Base-by-base conservation (phyloP, 768 basidiomycete genomes). In the Pisolithus albus region DNA sequence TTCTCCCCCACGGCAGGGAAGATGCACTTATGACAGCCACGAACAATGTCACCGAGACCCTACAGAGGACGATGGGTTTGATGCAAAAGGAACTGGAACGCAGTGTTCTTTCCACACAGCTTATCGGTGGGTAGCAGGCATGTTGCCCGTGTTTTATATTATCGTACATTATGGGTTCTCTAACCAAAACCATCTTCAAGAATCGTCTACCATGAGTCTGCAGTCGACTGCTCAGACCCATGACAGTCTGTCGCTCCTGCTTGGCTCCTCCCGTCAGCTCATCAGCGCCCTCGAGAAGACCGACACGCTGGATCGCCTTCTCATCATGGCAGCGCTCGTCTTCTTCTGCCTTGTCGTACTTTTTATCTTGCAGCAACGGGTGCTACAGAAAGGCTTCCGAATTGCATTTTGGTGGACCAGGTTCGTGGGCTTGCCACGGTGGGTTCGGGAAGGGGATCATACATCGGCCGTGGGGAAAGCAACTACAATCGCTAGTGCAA, bases 21-120 rank as follows among this genome's bases (percentile, higher is more conserved):
- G 93, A 96, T 57, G 77, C 78, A 0, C 76, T 99, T 11, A 92
- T 93, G 85, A 83, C 83, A 56, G 84, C 91, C n/a, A 91, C 84
- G 50, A 79, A 87, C 54, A 80, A 93, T 55, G 90, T 99, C 9
- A 97, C 94, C 1, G 86, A 88, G 19, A 82, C 90, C 4, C 73
- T 98, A 8, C 82, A 89, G 44, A 80, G 93, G 34, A 97, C 94
- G 4, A 78, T 92, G 36, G 75, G 72, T 11, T 71, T 92, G 4
- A 91, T 99, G 90, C 91, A 95, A 69, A 81, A 80, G 38, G 96
- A 98, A 61, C 82, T 99, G 2, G 90, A 97, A 61, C 81, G 83
- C 21, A 93, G 90, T 0, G 89, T 94, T 6, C 75, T 95, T 46
- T 82, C 89, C 3, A 77, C 76, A 5, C 93, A 99, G 63, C 81